Evolutionary conservation across 2,329 filamentous ascomycete species (phyloP).

Genomic region (Cladophialophora bantiana): DNA sequence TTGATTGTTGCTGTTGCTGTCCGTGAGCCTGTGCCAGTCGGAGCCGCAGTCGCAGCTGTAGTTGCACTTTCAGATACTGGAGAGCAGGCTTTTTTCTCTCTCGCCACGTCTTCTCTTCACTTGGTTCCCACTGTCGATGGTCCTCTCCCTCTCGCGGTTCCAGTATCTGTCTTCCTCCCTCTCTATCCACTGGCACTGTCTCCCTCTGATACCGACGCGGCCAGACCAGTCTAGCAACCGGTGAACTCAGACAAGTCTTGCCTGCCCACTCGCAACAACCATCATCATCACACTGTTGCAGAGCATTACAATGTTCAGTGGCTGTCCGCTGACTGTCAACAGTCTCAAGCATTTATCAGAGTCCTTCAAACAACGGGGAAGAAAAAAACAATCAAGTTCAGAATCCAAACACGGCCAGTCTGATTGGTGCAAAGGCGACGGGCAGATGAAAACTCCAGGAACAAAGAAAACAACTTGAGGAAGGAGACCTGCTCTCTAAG

Average conservation of each 20-base stretch:
- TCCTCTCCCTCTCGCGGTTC: background rate
- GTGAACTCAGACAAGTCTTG: slow-evolving; percentile 14
- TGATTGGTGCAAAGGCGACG: background rate
- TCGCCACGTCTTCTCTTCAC: slow-evolving; percentile 3
- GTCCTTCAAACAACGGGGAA: background rate
- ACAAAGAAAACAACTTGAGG: background rate
- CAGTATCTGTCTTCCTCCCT: background rate
- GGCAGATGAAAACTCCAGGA: background rate
- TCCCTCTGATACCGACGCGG: background rate
- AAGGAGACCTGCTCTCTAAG: slow-evolving; percentile 18
- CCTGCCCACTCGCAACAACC: slow-evolving; percentile 18
- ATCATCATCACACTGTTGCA: slow-evolving; percentile 34
- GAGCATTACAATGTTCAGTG: slow-evolving; percentile 31
- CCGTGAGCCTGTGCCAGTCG: background rate
- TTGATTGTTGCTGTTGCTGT: slow-evolving; percentile 20
- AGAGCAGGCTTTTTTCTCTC: slow-evolving; percentile 10
- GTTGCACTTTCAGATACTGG: background rate
- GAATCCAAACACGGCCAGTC: slow-evolving; percentile 10
- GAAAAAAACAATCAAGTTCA: slow-evolving; percentile 11
- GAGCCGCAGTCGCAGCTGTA: slow-evolving; percentile 13
- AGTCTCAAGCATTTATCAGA: slow-evolving; percentile 21
- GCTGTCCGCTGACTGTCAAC: slow-evolving; percentile 10
- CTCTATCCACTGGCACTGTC: slow-evolving; percentile 7
- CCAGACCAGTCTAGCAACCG: background rate
- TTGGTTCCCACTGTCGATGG: slow-evolving; percentile 2